Percentiles rank a stretch among this genome's conserved stretches.
These are phyloP conservation scores for Pulveroboletus frians DNA, from an alignment of 768 basidiomycete genomes.

Conservation along the genomic window DNA sequence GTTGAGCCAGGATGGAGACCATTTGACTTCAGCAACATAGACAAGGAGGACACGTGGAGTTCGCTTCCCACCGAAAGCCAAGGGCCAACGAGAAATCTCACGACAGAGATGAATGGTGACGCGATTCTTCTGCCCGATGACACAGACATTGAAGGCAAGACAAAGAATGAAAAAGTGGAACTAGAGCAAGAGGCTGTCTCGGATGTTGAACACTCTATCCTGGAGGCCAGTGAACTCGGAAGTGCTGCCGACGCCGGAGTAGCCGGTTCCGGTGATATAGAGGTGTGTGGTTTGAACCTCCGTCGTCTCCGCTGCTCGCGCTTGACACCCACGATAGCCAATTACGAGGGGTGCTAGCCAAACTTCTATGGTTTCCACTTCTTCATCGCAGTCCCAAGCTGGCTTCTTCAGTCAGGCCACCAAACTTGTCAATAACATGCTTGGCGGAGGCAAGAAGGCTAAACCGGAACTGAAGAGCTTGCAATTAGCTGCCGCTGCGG, in stretches of 20 bases:
- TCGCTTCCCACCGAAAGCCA: slow-evolving; percentile 60
- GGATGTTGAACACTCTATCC: slow-evolving; percentile 32
- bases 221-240: slow-evolving; percentile 33
- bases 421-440: slow-evolving; percentile 60
- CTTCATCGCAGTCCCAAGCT: slow-evolving; percentile 38
- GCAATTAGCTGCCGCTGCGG: slow-evolving; percentile 75
- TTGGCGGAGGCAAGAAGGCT: slow-evolving; percentile 65
- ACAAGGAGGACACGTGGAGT: slow-evolving; percentile 76
- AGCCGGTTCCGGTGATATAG: slow-evolving; percentile 35
- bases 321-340: slow-evolving; percentile 13
- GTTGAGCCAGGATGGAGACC: slow-evolving; percentile 56
- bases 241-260: slow-evolving; percentile 37
- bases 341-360: slow-evolving; percentile 48
- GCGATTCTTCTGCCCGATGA: neutral
- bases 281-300: slow-evolving; percentile 32
- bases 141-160: slow-evolving; percentile 9
- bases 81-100: slow-evolving; percentile 25
- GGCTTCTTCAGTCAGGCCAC: slow-evolving; percentile 71
- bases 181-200: slow-evolving; percentile 16
- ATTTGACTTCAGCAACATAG: slow-evolving; percentile 45
- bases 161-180: slow-evolving; percentile 8
- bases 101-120: slow-evolving; percentile 7
- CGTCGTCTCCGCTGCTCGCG: neutral
- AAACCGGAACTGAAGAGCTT: slow-evolving; percentile 78
- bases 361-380: slow-evolving; percentile 46